Evolutionary conservation across 768 basidiomycete species (phyloP).

Genomic region (Phlegmacium glaucopus): DNA sequence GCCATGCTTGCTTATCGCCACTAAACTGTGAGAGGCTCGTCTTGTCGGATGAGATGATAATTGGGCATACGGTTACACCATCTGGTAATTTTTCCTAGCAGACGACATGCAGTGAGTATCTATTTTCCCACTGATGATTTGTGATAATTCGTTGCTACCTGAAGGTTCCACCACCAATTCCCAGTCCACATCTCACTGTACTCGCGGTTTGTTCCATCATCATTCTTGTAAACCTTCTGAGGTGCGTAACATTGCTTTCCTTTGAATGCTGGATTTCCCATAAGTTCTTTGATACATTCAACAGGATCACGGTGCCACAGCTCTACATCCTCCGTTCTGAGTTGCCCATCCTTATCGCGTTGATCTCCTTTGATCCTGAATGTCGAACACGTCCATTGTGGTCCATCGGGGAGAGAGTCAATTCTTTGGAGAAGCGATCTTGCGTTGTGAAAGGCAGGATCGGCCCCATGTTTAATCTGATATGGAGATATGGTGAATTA

Average conservation of each 20-base stretch:
- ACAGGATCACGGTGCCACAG: slow-evolving; percentile 15
- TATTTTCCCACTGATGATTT: not conserved
- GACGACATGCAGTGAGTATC: too few relatives aligned
- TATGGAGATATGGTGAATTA: not conserved
- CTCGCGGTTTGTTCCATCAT: slow-evolving; percentile 9
- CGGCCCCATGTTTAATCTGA: slow-evolving; percentile 14
- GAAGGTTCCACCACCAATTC: slow-evolving; percentile 43
- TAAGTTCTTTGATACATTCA: slow-evolving; percentile 32
- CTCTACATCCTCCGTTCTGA: slow-evolving; percentile 5
- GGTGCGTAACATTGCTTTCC: slow-evolving; percentile 28
- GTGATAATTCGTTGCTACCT: slow-evolving; percentile 26
- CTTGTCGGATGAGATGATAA: slow-evolving; percentile 39
- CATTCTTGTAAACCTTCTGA: slow-evolving; percentile 33
- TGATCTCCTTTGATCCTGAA: slow-evolving; percentile 14
- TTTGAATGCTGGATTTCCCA: slow-evolving; percentile 29
- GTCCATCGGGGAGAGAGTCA: slow-evolving; percentile 22
- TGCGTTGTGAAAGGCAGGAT: slow-evolving; percentile 23
- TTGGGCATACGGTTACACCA: slow-evolving; percentile 3
- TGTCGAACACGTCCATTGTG: slow-evolving; percentile 19
- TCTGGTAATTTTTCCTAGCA: not conserved
- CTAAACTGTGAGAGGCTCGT: slow-evolving; percentile 33
- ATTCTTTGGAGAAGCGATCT: slow-evolving; percentile 18
- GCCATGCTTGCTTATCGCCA: slow-evolving; percentile 35
- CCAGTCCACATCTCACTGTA: too few relatives aligned
- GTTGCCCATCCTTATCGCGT: not conserved